phyloP scores from a whole-genome alignment of 2,329 filamentous ascomycete genomes.

The Ophiostoma tasmaniense region DNA sequence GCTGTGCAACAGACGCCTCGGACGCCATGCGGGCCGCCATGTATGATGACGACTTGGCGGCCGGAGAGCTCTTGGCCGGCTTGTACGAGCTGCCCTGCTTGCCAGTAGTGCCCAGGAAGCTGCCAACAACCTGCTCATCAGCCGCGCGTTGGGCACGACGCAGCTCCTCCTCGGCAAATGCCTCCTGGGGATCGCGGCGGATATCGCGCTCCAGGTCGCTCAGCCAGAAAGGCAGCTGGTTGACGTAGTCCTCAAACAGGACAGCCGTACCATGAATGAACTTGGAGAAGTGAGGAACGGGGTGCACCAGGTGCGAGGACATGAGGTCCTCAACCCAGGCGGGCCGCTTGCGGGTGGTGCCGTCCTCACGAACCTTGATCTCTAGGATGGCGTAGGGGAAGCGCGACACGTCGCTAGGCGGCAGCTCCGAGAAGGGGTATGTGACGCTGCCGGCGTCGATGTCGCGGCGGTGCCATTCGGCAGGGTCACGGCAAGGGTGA shows the following conservation, averaged over 20 bases:
- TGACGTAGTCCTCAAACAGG: conserved; percentile 92
- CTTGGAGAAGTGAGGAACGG: conserved; percentile 86
- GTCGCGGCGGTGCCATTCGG: conserved; percentile 84
- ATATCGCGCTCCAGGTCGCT: conserved; percentile 89
- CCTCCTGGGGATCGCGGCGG: conserved; percentile 79
- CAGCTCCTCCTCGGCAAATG: conserved; percentile 87
- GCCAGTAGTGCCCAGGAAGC: conserved; percentile 57
- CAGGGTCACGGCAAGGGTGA: conserved; percentile 79
- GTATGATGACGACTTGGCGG: conserved; percentile 51
- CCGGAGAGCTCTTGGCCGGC: conserved; percentile 55
- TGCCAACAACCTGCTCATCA: conserved; percentile 83
- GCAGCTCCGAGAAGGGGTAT: conserved; percentile 79
- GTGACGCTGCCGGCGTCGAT: conserved; percentile 76
- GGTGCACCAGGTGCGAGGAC: conserved; percentile 83
- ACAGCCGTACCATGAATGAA: conserved; percentile 90
- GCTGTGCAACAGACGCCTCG: conserved; percentile 16
- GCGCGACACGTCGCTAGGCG: conserved; percentile 80
- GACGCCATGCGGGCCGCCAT: conserved; percentile 45
- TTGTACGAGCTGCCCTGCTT: conserved; percentile 45
- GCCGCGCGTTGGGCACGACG: conserved; percentile 71
- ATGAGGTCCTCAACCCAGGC: conserved; percentile 90
- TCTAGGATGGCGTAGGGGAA: conserved; percentile 90
- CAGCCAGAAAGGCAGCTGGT: conserved; percentile 93
- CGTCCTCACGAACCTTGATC: conserved; percentile 72
- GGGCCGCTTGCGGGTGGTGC: conserved; percentile 52